These are phyloP conservation scores for Porcisia deanei DNA, from an alignment of 208 protist species.

Conservation along the genomic window DNA sequence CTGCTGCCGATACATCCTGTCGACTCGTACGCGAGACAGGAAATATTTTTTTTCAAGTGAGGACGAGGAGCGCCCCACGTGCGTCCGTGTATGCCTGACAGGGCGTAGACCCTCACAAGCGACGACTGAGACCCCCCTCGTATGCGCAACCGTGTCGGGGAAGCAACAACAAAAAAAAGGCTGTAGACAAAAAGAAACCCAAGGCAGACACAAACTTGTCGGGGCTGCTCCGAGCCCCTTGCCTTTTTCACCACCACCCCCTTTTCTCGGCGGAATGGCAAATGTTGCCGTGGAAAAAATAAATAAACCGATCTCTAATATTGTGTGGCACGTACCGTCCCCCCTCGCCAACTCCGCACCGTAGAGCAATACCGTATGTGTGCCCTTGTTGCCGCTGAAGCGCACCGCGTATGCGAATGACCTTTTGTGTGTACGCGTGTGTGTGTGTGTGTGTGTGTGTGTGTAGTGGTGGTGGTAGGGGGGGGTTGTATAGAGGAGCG, in stretches of 20 bases:
- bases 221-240: not conserved
- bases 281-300: not conserved
- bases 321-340: too few species aligned
- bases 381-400: too few species aligned
- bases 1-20: constrained; percentile 36
- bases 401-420: too few species aligned
- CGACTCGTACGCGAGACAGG: not conserved
- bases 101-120: not conserved
- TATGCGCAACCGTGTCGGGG: not conserved
- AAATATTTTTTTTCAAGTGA: not conserved
- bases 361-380: too few species aligned
- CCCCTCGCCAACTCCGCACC: too few species aligned
- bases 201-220: not conserved
- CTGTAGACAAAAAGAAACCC: not conserved
- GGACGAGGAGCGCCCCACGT: not conserved
- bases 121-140: not conserved
- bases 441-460: too few species aligned
- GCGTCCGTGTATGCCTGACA: not conserved
- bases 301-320: too few species aligned
- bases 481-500: too few species aligned
- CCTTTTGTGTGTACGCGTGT: too few species aligned
- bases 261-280: too few species aligned
- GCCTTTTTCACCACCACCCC: too few species aligned
- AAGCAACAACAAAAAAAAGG: not conserved
- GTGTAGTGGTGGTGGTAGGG: too few species aligned